Base-by-base conservation (phyloP, 2,329 filamentous ascomycete genomes). In the Colletotrichum sp. region DNA sequence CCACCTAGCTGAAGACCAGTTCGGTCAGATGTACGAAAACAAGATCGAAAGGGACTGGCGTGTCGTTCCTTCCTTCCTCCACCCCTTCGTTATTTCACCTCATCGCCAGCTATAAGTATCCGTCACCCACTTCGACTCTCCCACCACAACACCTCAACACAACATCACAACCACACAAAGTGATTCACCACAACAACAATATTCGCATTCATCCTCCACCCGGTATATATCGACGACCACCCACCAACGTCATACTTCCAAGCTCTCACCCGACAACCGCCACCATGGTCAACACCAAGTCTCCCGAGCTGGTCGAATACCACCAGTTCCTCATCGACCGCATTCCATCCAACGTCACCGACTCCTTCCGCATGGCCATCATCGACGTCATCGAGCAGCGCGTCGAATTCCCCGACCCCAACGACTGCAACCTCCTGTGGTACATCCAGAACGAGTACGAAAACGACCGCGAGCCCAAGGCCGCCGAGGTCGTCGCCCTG, bases 401-500 rank as follows among this genome's bases (percentile, higher is more conserved):
- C 18, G 36, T 72, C 18, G 69, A 75, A 13, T 32, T 14, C 13
- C 24, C 63, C 39, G 68, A 67, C 18, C 63, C 69, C 7, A 26
- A 43, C 18, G 28, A 68, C 39, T 36, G 36, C 55, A 28, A 4
- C 39, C 74, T 76, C 43, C 43, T 36, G 14, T 76, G 71, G 70
- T 12, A 39, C 21, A 57, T 74, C 48, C 55, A 59, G 2, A 26
- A 36, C 18, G 71, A 43, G 2, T 76, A 74, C 59, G 43, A 65
- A 30, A 69, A 60, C 16, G 28, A 59, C 24, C 8, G 21, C 6
- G 74, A 76, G 34, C 71, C 74, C 21, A 26, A 16, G 3, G 43
- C 70, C 13, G 36, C 43, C 43, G 64, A 69, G 57, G 74, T 74
- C 43, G 16, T 74, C 28, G 71, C 71, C 14, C 57, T 76, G 14